Base-by-base conservation (phyloP, 192 early-diverging fungal genomes). In the Rhizophagus clarus region DNA sequence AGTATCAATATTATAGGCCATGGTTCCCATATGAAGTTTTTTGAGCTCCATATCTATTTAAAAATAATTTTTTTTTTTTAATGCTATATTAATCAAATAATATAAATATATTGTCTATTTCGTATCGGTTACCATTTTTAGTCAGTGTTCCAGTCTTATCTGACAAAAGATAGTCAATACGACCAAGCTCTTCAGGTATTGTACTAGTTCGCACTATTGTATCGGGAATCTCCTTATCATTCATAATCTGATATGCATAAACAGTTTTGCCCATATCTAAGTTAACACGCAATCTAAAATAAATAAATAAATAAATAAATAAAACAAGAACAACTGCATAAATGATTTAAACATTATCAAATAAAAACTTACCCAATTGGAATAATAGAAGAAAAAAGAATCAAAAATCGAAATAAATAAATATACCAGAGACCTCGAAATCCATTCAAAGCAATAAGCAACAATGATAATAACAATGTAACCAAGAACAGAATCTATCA, bases 81-180 rank as follows among this genome's bases (percentile, higher is more conserved):
- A 40, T 40, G 37, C 8, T 40, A 40, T 40, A 7, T 40, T 40
- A 40, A 40, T 40, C 37, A 8, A 28, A 9, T 14, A 10, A 72
- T 56, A 70, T 47, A 49, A n/a, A 17, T 11, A 70, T 47, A 49
- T 56, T 63, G 11, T n/a, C 8, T 11, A 15, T 71, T 26, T 37
- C 6, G n/a, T 72, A 22, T 37, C 51, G 47, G 31, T 73, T 89
- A 93, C 93, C 94, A 83, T 98, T 98, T 78, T 95, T 86, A 20
- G 97, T 98, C 82, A 98, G 82, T 26, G 97, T 98, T 34, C 97
- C 97, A 3, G 97, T 98, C 83, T 98, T 98, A 83, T 98, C 97
- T 0, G 96, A 94, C 69, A 98, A 82, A 28, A 97, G 83, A 82
- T 97, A 98, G 75, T 96, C 95, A 37, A 98, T 93, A 40, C 97